Conservation (phyloP, 371 early-diverging fungal genomes). For the Smittium mucronatum region DNA sequence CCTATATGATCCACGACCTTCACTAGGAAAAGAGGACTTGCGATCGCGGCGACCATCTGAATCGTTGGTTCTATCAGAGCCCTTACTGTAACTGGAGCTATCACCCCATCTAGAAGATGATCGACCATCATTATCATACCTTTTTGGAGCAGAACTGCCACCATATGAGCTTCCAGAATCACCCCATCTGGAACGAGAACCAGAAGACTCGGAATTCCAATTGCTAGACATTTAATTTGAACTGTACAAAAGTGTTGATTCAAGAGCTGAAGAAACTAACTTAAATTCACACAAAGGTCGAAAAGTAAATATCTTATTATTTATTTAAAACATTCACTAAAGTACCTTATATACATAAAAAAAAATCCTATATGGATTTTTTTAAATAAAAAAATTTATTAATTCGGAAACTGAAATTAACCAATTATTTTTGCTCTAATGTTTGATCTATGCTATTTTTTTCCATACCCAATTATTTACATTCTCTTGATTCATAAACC, state of each 20-base stretch:
- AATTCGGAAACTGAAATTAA: too few relatives aligned
- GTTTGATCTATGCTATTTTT: too few relatives aligned
- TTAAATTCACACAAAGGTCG: too few relatives aligned
- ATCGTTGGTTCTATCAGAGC: background rate
- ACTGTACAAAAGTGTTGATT: background rate
- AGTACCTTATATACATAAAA: too few relatives aligned
- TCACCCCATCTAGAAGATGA: background rate
- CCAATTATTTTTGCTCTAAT: too few relatives aligned
- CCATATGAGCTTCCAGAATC: background rate
- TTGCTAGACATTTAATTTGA: slow-evolving; percentile 10
- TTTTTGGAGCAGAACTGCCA: background rate
- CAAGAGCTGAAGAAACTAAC: too few relatives aligned
- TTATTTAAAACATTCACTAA: too few relatives aligned
- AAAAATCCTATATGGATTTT: too few relatives aligned
- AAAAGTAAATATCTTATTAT: too few relatives aligned
- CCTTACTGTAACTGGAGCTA: slow-evolving; percentile 12
- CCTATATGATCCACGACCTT: background rate
- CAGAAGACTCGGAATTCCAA: slow-evolving; percentile 8
- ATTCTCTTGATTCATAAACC: too few relatives aligned
- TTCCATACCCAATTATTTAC: too few relatives aligned
- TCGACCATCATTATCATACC: background rate
- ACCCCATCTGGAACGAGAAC: background rate
- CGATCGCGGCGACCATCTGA: background rate
- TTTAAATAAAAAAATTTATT: too few relatives aligned
- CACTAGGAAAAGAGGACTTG: background rate